Evolutionary conservation across 2,329 filamentous ascomycete genomes (phyloP).

Genomic region (Diaporthe eres): DNA sequence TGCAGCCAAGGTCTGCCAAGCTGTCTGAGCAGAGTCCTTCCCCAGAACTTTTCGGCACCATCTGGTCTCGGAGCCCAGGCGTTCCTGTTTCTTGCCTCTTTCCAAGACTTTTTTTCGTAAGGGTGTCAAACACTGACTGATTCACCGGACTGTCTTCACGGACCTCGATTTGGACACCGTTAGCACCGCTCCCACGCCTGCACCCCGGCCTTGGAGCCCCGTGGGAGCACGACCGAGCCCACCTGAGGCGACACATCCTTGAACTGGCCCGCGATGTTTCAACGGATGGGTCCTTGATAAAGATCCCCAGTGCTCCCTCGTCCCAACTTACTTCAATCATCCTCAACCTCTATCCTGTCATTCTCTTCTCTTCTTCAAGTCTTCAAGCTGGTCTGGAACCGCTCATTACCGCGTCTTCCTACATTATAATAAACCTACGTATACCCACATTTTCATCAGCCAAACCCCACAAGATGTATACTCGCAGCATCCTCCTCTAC

Average conservation of each 20-base stretch:
- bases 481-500: slow-evolving; percentile 25
- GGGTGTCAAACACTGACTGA: slow-evolving; percentile 34
- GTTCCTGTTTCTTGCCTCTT: slow-evolving; percentile 31
- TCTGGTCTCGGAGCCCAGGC: slow-evolving; percentile 31
- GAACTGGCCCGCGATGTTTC: slow-evolving; percentile 21
- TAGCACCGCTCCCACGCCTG: background rate
- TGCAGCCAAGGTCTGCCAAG: slow-evolving; percentile 35
- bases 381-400: slow-evolving; percentile 34
- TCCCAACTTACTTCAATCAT: background rate
- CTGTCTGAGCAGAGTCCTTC: slow-evolving; percentile 35
- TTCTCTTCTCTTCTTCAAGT: slow-evolving; percentile 18
- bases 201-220: slow-evolving; percentile 1
- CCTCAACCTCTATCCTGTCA: slow-evolving; percentile 13
- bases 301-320: slow-evolving; percentile 17
- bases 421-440: slow-evolving; percentile 15
- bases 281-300: slow-evolving; percentile 34
- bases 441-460: background rate
- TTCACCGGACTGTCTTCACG: slow-evolving; percentile 20
- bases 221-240: background rate
- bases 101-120: slow-evolving; percentile 28
- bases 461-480: slow-evolving; percentile 28
- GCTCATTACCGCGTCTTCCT: slow-evolving; percentile 18
- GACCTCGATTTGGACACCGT: slow-evolving; percentile 13
- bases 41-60: slow-evolving; percentile 32
- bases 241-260: slow-evolving; percentile 5